These are phyloP conservation scores for Dryas drummondii DNA, from an alignment of 306 rosid species.

Conservation along the genomic window DNA sequence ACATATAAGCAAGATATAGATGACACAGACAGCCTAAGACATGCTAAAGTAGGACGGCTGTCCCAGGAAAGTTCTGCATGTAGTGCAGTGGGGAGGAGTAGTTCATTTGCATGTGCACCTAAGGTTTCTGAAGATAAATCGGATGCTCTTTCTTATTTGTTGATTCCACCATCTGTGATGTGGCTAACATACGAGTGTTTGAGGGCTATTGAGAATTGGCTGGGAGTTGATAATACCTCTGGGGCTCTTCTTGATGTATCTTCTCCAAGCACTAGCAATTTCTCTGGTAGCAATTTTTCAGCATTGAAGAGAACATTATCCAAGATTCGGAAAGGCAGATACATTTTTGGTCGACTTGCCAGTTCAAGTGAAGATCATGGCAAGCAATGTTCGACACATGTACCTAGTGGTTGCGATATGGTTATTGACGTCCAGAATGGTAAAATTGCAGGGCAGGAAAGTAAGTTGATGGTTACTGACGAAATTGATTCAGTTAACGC, in stretches of 20 bases:
- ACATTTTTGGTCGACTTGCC: slow-evolving; percentile 54
- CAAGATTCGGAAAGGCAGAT: slow-evolving; percentile 59
- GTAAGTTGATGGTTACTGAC: slow-evolving; percentile 34
- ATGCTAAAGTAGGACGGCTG: slow-evolving; percentile 79
- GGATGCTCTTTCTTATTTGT: slow-evolving; percentile 31
- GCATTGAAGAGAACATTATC: slow-evolving; percentile 59
- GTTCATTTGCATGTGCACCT: slow-evolving; percentile 36
- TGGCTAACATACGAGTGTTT: slow-evolving; percentile 82
- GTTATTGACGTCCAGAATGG: slow-evolving; percentile 33
- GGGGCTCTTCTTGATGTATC: slow-evolving; percentile 40
- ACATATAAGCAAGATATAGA: slow-evolving; percentile 41
- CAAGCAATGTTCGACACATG: slow-evolving; percentile 35
- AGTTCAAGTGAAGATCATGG: slow-evolving; percentile 62
- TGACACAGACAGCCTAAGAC: slow-evolving; percentile 60
- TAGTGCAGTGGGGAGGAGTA: slow-evolving; percentile 41
- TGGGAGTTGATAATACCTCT: slow-evolving; percentile 56
- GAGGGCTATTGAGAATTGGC: slow-evolving; percentile 76
- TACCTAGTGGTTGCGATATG: slow-evolving; percentile 28
- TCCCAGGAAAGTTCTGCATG: slow-evolving; percentile 81
- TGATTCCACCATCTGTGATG: slow-evolving; percentile 58
- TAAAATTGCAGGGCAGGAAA: slow-evolving; percentile 36
- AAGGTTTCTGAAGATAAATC: slow-evolving; percentile 43
- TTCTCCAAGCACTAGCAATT: slow-evolving; percentile 42
- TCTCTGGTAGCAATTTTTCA: slow-evolving; percentile 53
- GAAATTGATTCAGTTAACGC: slow-evolving; percentile 43